These are phyloP conservation scores for Paratinospora sagittata DNA, from an alignment of 164 flowering plant genomes.

Conservation along the genomic window DNA sequence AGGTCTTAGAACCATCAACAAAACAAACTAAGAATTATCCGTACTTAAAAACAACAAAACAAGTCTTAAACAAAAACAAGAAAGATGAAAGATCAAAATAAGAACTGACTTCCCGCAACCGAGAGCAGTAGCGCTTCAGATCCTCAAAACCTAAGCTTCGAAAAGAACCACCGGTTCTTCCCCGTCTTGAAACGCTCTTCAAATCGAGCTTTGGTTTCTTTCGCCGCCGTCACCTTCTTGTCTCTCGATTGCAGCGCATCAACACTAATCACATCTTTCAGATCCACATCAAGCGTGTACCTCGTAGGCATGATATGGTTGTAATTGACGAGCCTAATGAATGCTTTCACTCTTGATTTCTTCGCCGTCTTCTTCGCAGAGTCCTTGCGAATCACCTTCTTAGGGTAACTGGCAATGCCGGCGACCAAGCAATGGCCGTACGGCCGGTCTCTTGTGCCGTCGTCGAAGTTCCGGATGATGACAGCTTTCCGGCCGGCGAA, in stretches of 20 bases:
- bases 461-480: constrained; percentile 30
- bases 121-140: neutral
- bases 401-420: constrained; percentile 38
- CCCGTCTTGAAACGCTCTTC: constrained; percentile 35
- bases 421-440: constrained; percentile 43
- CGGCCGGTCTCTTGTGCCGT: constrained; percentile 32
- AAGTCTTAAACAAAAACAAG: neutral
- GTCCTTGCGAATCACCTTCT: constrained; percentile 37
- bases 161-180: constrained; percentile 36
- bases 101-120: neutral
- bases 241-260: constrained; percentile 19
- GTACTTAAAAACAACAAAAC: neutral
- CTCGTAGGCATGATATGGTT: constrained; percentile 50
- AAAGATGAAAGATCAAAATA: neutral
- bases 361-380: constrained; percentile 35
- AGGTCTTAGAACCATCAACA: neutral
- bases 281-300: constrained; percentile 51
- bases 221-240: constrained; percentile 26
- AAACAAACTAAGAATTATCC: neutral
- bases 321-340: constrained; percentile 29
- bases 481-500: constrained; percentile 39
- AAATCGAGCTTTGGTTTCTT: constrained; percentile 25
- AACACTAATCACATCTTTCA: constrained; percentile 34
- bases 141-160: constrained; percentile 28
- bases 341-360: constrained; percentile 30